phyloP scores from a whole-genome alignment of 176 grass and related monocot species.

The Eragrostis curvula region DNA sequence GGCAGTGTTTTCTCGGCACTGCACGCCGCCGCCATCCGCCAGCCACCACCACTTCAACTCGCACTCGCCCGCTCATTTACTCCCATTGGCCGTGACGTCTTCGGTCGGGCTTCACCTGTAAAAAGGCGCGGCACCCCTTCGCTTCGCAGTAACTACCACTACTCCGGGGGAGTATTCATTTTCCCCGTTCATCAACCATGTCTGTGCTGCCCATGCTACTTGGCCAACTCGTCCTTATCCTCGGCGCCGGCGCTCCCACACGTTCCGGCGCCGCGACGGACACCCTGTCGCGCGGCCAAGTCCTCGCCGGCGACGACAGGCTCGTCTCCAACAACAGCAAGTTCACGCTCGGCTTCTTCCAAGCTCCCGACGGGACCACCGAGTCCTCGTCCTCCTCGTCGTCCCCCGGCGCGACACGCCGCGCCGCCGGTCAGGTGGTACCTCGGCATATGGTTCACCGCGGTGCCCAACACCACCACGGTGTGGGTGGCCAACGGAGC shows the following conservation, averaged over 20 bases:
- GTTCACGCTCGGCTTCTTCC: slow-evolving; percentile 66
- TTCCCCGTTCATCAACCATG: background rate
- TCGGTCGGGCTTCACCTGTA: background rate
- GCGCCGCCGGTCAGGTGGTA: slow-evolving; percentile 19
- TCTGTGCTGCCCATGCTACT: background rate
- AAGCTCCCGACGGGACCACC: background rate
- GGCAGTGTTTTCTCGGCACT: too few species aligned
- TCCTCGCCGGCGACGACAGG: slow-evolving; percentile 11
- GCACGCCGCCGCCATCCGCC: too few species aligned
- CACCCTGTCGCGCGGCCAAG: slow-evolving; percentile 8
- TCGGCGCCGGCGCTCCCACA: background rate
- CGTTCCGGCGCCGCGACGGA: slow-evolving; percentile 18
- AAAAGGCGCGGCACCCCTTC: background rate
- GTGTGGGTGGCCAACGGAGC: slow-evolving; percentile 53
- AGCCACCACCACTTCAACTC: too few species aligned
- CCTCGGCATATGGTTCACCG: slow-evolving; percentile 61
- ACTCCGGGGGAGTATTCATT: background rate
- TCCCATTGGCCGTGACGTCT: background rate
- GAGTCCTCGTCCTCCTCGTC: too few species aligned
- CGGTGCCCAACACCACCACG: slow-evolving; percentile 22
- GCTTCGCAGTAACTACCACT: background rate
- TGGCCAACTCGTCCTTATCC: background rate
- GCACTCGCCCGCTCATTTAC: too few species aligned
- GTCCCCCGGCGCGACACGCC: background rate
- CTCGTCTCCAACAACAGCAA: slow-evolving; percentile 46